Evolutionary conservation across 2,329 filamentous ascomycete genomes (phyloP), one percentile per base, ranked within the genome.

Genomic region (Claviceps spartinae): DNA sequence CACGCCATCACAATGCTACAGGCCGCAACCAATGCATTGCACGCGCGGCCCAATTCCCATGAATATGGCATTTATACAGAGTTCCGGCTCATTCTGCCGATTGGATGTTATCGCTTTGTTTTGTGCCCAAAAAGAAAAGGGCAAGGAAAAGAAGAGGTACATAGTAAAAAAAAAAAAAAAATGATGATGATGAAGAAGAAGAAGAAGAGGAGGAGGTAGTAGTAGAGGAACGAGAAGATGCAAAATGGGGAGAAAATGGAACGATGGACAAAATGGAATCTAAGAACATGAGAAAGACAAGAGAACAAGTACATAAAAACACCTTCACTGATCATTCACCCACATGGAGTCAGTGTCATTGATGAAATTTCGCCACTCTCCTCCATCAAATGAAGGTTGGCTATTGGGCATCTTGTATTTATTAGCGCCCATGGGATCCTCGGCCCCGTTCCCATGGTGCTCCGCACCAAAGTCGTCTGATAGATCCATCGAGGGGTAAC

Each of bases 291-390:
- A 13, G 5, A 34, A 45, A 30, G 18, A 9, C 8, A 34, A 45
- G 6, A 45, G 2, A 13, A 16, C 4, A 26, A 45, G 26, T 30
- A 45, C 4, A n/a, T 4, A 45, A 45, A 30, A 30, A 34, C 2
- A 6, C 7, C 11, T 13, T 18, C 43, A 42, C 8, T 72, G 52
- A 64, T 73, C 59, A 68, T 67, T 50, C 7, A 13, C n/a, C 59
- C 59, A 67, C 5, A 55, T 56, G 22, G 50, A 56, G 7, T 67
- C 65, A 47, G 67, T 60, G 24, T 67, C 65, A 47, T 67, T 60
- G 24, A 67, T 60, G 42, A 63, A 67, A 0, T 53, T 54, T 11
- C 63, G 58, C 65, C 65, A 67, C 0, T 61, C 55, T 6, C 66
- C 14, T 24, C 26, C 37, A 6, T 67, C 65, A 26, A 45, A 44